Percentiles rank a stretch among this genome's conserved stretches.
These are phyloP conservation scores for Ministeria vibrans DNA, from an alignment of 78 protist genomes.

Conservation along the genomic window DNA sequence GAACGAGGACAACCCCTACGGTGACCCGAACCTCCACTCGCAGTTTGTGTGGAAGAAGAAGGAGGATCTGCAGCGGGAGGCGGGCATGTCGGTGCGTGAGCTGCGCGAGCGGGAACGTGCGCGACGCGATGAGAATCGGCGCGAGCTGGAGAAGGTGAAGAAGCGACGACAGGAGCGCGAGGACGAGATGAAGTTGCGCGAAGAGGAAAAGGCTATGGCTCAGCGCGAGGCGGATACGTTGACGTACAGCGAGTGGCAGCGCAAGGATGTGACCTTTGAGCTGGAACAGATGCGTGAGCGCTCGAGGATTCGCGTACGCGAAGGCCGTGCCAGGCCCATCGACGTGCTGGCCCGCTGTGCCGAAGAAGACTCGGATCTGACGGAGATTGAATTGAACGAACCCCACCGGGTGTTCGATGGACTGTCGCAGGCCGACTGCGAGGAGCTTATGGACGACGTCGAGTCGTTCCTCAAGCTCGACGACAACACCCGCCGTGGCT, in stretches of 20 bases:
- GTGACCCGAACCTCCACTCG: slow-evolving; percentile 62
- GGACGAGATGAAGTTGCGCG: slow-evolving; percentile 49
- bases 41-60: slow-evolving; percentile 73
- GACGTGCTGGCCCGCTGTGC: slow-evolving; percentile 52
- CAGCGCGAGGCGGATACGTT: slow-evolving; percentile 40
- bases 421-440: slow-evolving; percentile 18
- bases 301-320: slow-evolving; percentile 46
- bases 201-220: slow-evolving; percentile 48
- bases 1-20: slow-evolving; percentile 66
- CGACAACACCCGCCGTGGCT: neutral
- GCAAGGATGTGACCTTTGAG: slow-evolving; percentile 55
- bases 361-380: neutral
- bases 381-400: slow-evolving; percentile 15
- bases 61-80: neutral
- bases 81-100: neutral
- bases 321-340: slow-evolving; percentile 71
- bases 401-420: slow-evolving; percentile 40
- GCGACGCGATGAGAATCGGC: slow-evolving; percentile 10
- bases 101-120: neutral
- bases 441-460: slow-evolving; percentile 33
- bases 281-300: slow-evolving; percentile 50
- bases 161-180: slow-evolving; percentile 69
- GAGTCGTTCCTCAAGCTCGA: slow-evolving; percentile 16
- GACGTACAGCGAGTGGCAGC: neutral
- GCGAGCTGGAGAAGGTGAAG: slow-evolving; percentile 61